These are phyloP conservation scores for Gaertneriomyces semiglobifer DNA, from an alignment of 192 early-diverging fungal species.

Conservation along the genomic window DNA sequence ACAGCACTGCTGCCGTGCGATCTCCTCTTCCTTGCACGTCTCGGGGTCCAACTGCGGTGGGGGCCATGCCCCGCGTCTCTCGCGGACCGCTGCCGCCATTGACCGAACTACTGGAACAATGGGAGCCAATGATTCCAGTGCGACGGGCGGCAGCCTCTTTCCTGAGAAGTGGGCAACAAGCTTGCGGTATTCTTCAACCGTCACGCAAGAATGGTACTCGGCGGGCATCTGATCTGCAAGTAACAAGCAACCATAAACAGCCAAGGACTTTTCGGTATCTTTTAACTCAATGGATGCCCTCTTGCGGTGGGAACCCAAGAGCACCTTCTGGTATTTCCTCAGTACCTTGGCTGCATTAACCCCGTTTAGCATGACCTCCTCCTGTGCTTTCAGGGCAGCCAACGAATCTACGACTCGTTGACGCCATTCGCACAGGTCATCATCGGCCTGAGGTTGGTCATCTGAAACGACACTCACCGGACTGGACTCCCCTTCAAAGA, in stretches of 20 bases:
- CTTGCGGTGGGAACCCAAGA: neutral
- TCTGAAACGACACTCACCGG: too few species aligned
- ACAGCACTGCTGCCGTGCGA: neutral
- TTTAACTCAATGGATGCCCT: neutral
- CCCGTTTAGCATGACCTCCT: neutral
- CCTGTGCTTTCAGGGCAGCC: neutral
- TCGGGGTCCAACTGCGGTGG: neutral
- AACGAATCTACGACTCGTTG: too few species aligned
- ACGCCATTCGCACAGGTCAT: too few species aligned
- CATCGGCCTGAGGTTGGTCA: too few species aligned
- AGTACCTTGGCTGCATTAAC: neutral
- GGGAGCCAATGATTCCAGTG: neutral
- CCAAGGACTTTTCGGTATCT: neutral
- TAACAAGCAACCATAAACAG: neutral
- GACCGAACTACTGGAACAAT: neutral
- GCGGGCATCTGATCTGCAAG: neutral
- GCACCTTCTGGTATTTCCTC: neutral
- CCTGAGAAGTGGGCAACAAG: neutral
- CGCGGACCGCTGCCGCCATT: neutral
- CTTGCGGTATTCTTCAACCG: neutral
- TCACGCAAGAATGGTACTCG: neutral
- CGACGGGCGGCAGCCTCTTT: neutral
- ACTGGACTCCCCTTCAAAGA: too few species aligned
- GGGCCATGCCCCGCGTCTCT: neutral
- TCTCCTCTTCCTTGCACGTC: neutral